Base-by-base conservation (phyloP, 768 basidiomycete genomes). In the Calocera cornea region DNA sequence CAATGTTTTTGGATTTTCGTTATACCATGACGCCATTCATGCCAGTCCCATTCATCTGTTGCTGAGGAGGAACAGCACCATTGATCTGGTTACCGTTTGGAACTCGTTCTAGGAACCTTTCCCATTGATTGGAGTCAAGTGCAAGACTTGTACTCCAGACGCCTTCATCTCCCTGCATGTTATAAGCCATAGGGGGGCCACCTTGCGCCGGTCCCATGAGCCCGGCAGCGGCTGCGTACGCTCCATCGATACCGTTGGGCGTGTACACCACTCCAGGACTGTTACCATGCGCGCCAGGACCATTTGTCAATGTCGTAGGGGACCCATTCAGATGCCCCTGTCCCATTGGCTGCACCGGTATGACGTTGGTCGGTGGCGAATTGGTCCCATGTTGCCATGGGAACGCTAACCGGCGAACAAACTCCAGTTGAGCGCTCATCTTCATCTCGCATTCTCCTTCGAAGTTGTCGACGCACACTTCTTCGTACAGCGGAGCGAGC, bases 341-440 rank as follows among this genome's bases (percentile, higher is more conserved):
- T 10, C 54, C 54, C 54, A 60, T 27, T 11, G 54, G 54, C 54
- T 12, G 54, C 16, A 60, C 54, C 7, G 44, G 24, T 27, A 60
- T 33, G 7, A 60, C 16, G 27, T 2, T 29, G 14, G 54, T 11
- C 10, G 54, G 31, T 33, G 22, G 31, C 54, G 54, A 60, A 31
- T 60, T 60, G 2, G 54, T 16, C 16, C 14, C 24, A 33, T 60
- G 54, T 60, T 60, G 54, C 54, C 54, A 89, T n/a, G 89, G 89
- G 76, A 90, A 90, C 31, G 88, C 88, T 24, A 91, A 82, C 69
- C 87, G 88, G 68, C 86, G 82, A 44, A 90, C 89, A 27, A 84
- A 80, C 65, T 84, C 79, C 63, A 90, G 76, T 27, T 82, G 80
- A 12, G 80, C 79, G 69, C 86, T 85, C 22, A 70, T 69, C 73